A percentile compares a stretch with the other conserved stretches of the same genome.
phyloP scores from a whole-genome alignment of 2,329 filamentous ascomycete genomes.

The Alternaria incomplexa region DNA sequence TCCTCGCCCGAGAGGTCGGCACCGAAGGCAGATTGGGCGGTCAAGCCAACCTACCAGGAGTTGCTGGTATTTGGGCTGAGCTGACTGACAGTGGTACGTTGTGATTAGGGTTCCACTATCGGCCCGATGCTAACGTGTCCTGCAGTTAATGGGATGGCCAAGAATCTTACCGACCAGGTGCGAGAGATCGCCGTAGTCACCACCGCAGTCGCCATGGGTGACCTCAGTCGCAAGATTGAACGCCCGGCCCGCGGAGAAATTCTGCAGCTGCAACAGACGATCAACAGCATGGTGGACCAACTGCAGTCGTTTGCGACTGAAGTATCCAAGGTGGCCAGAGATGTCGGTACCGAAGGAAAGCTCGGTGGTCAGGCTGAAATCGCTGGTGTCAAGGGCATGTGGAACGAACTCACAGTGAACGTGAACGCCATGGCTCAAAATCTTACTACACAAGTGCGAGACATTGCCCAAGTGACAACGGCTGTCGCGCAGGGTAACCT shows the following conservation, averaged over 20 bases:
- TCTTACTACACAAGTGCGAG: conserved; percentile 60
- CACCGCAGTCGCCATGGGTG: conserved; percentile 90
- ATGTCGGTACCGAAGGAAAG: conserved; percentile 69
- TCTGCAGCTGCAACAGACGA: conserved; percentile 88
- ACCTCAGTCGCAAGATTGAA: conserved; percentile 94
- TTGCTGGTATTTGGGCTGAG: conserved; percentile 97
- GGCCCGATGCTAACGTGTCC: conserved; percentile 35
- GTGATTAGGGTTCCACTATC: conserved; percentile 19
- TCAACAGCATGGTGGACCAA: conserved; percentile 72
- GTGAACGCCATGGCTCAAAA: conserved; percentile 63
- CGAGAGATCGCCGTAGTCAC: conserved; percentile 97
- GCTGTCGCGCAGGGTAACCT: conserved; percentile 60
- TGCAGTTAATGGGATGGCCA: conserved; percentile 94
- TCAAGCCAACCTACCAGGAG: conserved; percentile 90
- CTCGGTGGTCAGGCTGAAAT: conserved; percentile 69
- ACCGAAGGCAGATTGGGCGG: conserved; percentile 94
- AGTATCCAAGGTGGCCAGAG: conserved; percentile 68
- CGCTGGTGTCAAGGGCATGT: conserved; percentile 69
- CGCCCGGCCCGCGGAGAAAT: conserved; percentile 95
- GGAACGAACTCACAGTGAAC: conserved; percentile 67
- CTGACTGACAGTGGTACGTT: conserved; percentile 68
- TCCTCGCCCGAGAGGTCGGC: conserved; percentile 92
- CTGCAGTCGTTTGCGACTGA: conserved; percentile 70
- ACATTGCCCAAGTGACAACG: conserved; percentile 60
- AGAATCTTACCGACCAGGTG: conserved; percentile 96